A percentile compares a stretch with the other conserved stretches of the same genome.
phyloP scores from a whole-genome alignment of 306 rosid genomes.

The Vigna unguiculata region DNA sequence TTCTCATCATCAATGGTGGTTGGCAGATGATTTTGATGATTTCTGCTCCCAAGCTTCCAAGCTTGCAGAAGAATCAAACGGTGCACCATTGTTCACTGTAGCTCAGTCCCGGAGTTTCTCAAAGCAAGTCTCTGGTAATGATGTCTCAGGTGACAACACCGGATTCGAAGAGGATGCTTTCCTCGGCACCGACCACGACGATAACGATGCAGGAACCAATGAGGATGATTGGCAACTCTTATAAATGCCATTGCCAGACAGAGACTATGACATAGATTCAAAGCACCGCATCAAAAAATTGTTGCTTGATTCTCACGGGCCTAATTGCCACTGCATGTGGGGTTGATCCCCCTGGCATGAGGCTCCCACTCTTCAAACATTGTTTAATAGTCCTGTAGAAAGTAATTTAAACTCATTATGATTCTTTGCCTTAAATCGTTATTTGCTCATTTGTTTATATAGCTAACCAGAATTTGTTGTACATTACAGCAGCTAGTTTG shows the following conservation, averaged over 20 bases:
- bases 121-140: conserved; percentile 51
- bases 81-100: conserved; percentile 94
- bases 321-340: conserved; percentile 35
- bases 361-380: conserved; percentile 17
- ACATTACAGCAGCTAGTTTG: conserved; percentile 43
- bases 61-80: conserved; percentile 82
- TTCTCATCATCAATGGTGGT: conserved; percentile 33
- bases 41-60: conserved; percentile 81
- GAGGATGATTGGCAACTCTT: conserved; percentile 96
- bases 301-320: conserved; percentile 37
- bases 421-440: conserved; percentile 54
- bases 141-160: conserved; percentile 48
- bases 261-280: conserved; percentile 10
- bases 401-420: conserved; percentile 43
- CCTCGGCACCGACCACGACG: conserved; percentile 38
- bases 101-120: conserved; percentile 58
- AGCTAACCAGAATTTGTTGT: conserved; percentile 51
- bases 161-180: conserved; percentile 52
- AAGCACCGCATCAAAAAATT: conserved; percentile 20
- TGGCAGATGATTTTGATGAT: conserved; percentile 81
- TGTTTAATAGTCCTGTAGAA: conserved; percentile 48
- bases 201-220: conserved; percentile 52
- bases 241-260: conserved; percentile 42
- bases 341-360: conserved; percentile 33
- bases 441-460: conserved; percentile 50